These are phyloP conservation scores for Leccinum griseonigrum DNA, from an alignment of 1,284 basidiomycete species.

Conservation along the genomic window DNA sequence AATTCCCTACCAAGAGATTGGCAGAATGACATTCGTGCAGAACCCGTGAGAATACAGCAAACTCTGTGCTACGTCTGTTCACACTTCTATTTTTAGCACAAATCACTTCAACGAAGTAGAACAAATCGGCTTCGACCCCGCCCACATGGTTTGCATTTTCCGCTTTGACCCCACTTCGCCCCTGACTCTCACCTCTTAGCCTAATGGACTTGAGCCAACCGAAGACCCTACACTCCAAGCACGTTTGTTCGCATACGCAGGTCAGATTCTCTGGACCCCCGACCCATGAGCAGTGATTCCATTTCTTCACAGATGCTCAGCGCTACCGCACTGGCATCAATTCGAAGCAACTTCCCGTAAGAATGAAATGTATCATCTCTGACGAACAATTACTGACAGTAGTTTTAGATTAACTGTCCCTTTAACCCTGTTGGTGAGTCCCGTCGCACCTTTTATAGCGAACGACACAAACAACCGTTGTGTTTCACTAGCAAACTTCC, in stretches of 20 bases:
- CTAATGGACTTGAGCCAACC: slow-evolving; percentile 32
- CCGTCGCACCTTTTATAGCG: background rate
- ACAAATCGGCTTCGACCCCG: slow-evolving; percentile 21
- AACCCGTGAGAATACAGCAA: slow-evolving; percentile 31
- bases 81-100: slow-evolving; percentile 6
- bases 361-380: background rate
- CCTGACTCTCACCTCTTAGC: slow-evolving; percentile 2
- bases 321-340: slow-evolving; percentile 22
- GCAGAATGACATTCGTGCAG: slow-evolving; percentile 34
- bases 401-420: slow-evolving; percentile 16
- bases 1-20: slow-evolving; percentile 38
- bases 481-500: slow-evolving; percentile 16
- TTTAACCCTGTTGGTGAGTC: slow-evolving; percentile 21
- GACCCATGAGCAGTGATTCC: background rate
- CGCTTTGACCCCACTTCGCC: background rate
- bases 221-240: slow-evolving; percentile 42
- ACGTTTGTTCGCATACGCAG: slow-evolving; percentile 40
- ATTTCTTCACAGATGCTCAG: slow-evolving; percentile 18
- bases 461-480: background rate
- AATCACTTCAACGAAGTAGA: slow-evolving; percentile 27
- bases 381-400: background rate
- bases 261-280: slow-evolving; percentile 1
- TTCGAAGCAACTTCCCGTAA: slow-evolving; percentile 19
- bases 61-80: background rate
- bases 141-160: slow-evolving; percentile 16